Percentiles rank a stretch among this genome's conserved stretches.
phyloP scores from a whole-genome alignment of 768 basidiomycete species.

The Panaeolus cyanescens region DNA sequence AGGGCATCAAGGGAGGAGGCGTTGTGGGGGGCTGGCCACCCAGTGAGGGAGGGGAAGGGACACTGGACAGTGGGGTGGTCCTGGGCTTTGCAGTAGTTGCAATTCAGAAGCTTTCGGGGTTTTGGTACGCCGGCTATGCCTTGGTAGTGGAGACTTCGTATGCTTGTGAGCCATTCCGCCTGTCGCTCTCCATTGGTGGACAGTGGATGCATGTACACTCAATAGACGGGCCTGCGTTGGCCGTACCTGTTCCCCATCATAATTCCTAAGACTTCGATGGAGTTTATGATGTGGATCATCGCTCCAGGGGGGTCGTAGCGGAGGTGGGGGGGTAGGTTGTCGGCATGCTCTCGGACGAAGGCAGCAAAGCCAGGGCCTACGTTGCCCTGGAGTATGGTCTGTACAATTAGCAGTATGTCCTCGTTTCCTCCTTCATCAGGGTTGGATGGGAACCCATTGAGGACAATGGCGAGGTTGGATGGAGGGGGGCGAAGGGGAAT shows the following conservation, averaged over 20 bases:
- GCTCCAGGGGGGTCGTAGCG: too few species aligned
- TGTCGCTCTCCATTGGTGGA: not conserved
- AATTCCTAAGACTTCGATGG: not conserved
- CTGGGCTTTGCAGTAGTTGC: not conserved
- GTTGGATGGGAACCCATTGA: too few species aligned
- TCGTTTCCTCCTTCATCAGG: too few species aligned
- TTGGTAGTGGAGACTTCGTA: not conserved
- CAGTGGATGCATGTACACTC: not conserved
- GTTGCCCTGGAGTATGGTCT: too few species aligned
- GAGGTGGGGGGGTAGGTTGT: too few species aligned
- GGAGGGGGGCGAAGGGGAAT: too few species aligned
- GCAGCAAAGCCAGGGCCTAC: too few species aligned
- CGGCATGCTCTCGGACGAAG: too few species aligned
- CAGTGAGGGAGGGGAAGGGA: not conserved
- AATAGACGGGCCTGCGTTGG: not conserved
- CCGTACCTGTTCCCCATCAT: not conserved
- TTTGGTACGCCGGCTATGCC: not conserved
- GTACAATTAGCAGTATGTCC: too few species aligned
- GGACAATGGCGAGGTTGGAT: too few species aligned
- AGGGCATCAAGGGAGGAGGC: too few species aligned
- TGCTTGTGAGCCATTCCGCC: not conserved
- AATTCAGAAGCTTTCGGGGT: not conserved
- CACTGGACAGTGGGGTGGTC: not conserved
- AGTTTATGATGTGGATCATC: not conserved
- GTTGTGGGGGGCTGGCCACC: not conserved